A percentile compares a stretch with the other conserved stretches of the same genome.
These are phyloP conservation scores for Primulina huaijiensis DNA, from an alignment of 257 asterid species.

Conservation along the genomic window DNA sequence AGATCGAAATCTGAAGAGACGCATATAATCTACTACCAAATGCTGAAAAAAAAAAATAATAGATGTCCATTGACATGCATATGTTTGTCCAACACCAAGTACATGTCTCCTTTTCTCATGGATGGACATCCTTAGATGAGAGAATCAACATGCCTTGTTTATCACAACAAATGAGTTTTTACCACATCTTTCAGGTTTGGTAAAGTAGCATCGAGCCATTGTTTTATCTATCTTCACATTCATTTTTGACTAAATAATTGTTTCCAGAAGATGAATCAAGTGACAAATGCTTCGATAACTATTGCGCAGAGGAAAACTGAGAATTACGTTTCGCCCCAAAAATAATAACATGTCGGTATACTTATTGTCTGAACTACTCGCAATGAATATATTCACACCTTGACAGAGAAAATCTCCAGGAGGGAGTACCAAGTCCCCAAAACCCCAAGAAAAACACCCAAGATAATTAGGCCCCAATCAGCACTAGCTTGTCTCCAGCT, in stretches of 20 bases:
- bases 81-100: background rate
- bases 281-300: background rate
- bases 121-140: no score
- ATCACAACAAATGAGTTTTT: background rate
- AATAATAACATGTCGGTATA: background rate
- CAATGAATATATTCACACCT: constrained; percentile 37
- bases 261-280: background rate
- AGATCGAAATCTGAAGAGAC: no score
- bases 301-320: background rate
- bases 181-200: background rate
- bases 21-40: background rate
- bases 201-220: no score
- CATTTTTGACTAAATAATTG: background rate
- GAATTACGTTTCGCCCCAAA: background rate
- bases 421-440: constrained; percentile 66
- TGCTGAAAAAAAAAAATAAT: background rate
- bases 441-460: constrained; percentile 48
- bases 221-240: background rate
- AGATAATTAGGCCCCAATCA: constrained; percentile 42
- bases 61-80: background rate
- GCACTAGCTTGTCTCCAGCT: constrained; percentile 30
- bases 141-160: no score
- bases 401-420: constrained; percentile 47
- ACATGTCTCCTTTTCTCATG: no score
- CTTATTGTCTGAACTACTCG: background rate